Evolutionary conservation across 2,329 filamentous ascomycete species (phyloP), one percentile per base, ranked within the genome.

Genomic region (Arthrobotrys megalospora): DNA sequence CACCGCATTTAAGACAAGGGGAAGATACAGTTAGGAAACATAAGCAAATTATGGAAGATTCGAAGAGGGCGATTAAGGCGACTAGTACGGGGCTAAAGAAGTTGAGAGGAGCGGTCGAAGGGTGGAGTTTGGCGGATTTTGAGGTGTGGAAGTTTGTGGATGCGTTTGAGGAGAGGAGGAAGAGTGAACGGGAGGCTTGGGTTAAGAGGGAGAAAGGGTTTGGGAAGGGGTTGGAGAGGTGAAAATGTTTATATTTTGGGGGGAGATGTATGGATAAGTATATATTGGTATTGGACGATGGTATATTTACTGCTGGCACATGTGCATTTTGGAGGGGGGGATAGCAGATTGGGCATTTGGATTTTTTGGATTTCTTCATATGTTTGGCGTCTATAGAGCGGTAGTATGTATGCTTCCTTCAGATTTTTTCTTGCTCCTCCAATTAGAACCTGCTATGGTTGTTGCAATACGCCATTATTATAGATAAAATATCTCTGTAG

Each of bases 11-110:
- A 24, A 45, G 28, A 1, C 75, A 72, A 34, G 19, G 32, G 5
- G 87, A 88, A 0, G 85, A 86, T 0, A 85, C 87, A 19, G 86
- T 88, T 10, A 88, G 90, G 70, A 86, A 85, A 28, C 91, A 93
- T 83, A 86, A 85, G 38, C 84, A 83, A 11, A 84, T 92, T 11
- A 83, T 93, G 1, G 86, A 86, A 72, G 87, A 86, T 68, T 87
- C 89, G 3, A 84, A 87, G 45, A 81, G 84, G 14, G 84, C 84
- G 79, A 83, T 82, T 72, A 83, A 82, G 81, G 83, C 83, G 78
- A 81, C 81, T 41, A 81, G 81, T 11, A 79, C 83, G 34, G 82
- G 83, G 6, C 65, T 79, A 79, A 80, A 79, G 14, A 83, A 19
- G 41, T 79, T 80, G 10, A 82, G 79, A 28, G 80, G 55, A 3